Evolutionary conservation across 192 early-diverging fungal genomes (phyloP), one percentile per base, ranked within the genome.

Genomic region (Coemansia sp.): DNA sequence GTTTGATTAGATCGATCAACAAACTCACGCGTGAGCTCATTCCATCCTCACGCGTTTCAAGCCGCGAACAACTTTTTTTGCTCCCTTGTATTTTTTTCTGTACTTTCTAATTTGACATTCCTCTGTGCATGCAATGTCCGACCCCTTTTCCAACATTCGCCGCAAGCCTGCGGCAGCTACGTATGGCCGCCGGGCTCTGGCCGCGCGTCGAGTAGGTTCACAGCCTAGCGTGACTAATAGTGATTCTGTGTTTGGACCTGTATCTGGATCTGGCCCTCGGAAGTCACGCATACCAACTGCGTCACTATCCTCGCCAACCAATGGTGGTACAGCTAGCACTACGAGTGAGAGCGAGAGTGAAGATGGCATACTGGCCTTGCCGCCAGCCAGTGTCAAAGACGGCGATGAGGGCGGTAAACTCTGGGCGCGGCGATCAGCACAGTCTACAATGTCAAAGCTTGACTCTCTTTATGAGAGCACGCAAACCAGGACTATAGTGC

Each of bases 111-210:
- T 59, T 32, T 3, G 58, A 24, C 9, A 4, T 8, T 18, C 9
- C 18, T 39, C 40, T 6, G 44, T 38, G 16, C 55, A 61, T 61
- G 37, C 9, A 38, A 77, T 77, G 80, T 44, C 71, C 2, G 74
- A 82, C 68, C 80, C 80, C 13, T 82, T 82, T 61, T 65, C 70
- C 44, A 74, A 50, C 47, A 61, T 82, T 60, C 80, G 80, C 12
- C 80, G 75, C 60, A 76, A 69, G 56, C 71, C 80, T 1, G 71
- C 68, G 2, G 60, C 65, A 11, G 66, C 74, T 8, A 82, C 80
- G 40, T 82, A 82, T 18, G 80, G 80, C 20, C 80, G 80, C 61
- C 76, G 70, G 43, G 75, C 80, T 32, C 61, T 73, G 47, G 71
- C 68, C 30, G 75, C 80, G 9, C 80, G 80, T 16, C 60, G 80